Evolutionary conservation across 2,329 filamentous ascomycete species (phyloP), one percentile per base, ranked within the genome.

Genomic region (Aspergillus ibericus): DNA sequence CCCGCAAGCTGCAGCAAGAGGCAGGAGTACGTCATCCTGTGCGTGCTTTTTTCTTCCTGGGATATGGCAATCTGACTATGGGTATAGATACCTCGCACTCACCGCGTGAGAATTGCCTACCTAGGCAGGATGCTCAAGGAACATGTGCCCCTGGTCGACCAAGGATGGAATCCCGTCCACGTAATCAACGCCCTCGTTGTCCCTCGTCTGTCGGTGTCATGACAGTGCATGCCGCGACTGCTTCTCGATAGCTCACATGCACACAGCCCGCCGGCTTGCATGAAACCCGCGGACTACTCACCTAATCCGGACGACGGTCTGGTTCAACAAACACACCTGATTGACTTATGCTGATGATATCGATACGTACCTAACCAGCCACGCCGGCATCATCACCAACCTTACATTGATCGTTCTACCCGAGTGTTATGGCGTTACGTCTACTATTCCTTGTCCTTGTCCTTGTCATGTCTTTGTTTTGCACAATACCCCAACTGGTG

Each of bases 61-160:
- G 49, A 22, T 13, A 13, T 27, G 36, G 36, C 42, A 36, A 29
- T 18, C 18, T 52, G 25, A 52, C 53, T 27, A 55, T 8, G 12
- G 13, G 9, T 36, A 16, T 65, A 89, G 88, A 78, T 93, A 32
- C 74, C 82, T 1, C 71, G 79, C 7, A 79, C 78, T 46, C 85
- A 85, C 61, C 83, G 81, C 49, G 80, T 96, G 52, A 85, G 86
- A 55, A 83, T 96, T 59, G 88, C 86, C 18, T 96, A 96, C 72
- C 83, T 95, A 75, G 93, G 93, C 65, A 91, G 87, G 71, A 85
- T 93, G 52, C 82, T 96, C 47, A 86, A 87, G 63, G 90, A 93
- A 63, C 81, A 82, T 55, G 72, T 84, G 18, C 82, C 88, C 0
- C 74, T 96, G 16, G 74, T 80, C 46, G 82, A 83, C 3, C 89